phyloP scores from a whole-genome alignment of 1,284 basidiomycete genomes.

The Irpex sp. region DNA sequence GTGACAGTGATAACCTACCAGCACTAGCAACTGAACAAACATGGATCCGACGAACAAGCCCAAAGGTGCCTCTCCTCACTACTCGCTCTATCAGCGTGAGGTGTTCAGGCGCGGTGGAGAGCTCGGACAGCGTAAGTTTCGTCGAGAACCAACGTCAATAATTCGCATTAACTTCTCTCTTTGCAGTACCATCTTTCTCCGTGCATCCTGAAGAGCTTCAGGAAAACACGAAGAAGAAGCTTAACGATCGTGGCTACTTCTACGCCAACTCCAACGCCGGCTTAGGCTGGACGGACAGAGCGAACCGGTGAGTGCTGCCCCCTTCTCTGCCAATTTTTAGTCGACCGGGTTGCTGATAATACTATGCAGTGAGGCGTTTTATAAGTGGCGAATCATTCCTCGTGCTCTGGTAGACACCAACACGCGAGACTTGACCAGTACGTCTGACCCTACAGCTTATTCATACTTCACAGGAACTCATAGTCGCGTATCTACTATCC shows the following conservation, averaged over 20 bases:
- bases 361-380: constrained; percentile 41
- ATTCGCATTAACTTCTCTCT: background rate
- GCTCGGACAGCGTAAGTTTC: constrained; percentile 32
- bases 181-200: constrained; percentile 34
- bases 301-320: constrained; percentile 37
- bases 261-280: constrained; percentile 60
- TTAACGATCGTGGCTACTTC: constrained; percentile 49
- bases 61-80: constrained; percentile 49
- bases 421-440: constrained; percentile 47
- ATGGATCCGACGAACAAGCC: constrained; percentile 55
- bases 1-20: background rate
- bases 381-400: constrained; percentile 50
- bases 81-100: constrained; percentile 53
- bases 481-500: background rate
- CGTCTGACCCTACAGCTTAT: background rate
- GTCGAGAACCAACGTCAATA: background rate
- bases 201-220: constrained; percentile 49
- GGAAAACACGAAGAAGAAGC: constrained; percentile 45
- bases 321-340: background rate
- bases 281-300: constrained; percentile 50
- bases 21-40: background rate
- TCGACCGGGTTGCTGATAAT: background rate
- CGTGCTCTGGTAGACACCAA: constrained; percentile 60
- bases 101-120: constrained; percentile 44
- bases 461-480: too few species aligned